Base-by-base conservation (phyloP, 2,329 filamentous ascomycete genomes). In the Exophiala xenobiotica region DNA sequence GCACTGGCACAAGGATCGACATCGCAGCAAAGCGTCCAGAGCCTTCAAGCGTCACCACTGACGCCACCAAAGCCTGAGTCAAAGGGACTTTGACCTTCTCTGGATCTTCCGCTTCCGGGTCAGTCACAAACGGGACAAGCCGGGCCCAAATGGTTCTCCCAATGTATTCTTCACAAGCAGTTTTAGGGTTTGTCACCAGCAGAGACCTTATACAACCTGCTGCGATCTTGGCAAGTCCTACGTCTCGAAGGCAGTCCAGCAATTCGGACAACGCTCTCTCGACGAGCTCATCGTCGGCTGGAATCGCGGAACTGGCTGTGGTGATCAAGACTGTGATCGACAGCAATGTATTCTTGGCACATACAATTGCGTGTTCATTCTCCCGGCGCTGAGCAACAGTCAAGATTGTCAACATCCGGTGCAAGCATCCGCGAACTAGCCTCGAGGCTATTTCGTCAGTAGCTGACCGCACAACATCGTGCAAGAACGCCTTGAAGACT, bases 311-410 rank as follows among this genome's bases (percentile, higher is more conserved):
- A 53, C 83, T 79, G 5, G 88, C 87, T 33, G 86, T 86, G 6
- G 90, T 96, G 54, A 99, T 84, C 6, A 99, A 79, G 53, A 99
- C 87, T 0, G 93, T 96, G 40, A 87, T 86, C 1, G 90, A 89
- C 41, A 99, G 77, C 4, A 99, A 80, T 3, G 87, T 88, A 65
- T 97, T 99, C 75, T 95, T 96, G 64, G 96, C 92, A 67, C 90
- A 95, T 1, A 86, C 77, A 19, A 99, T 76, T 2, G 90, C 90
- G 4, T 86, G 84, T 16, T 91, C 84, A 3, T 77, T 80, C 57
- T 77, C 76, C 26, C 76, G 71, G 24, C 75, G 70, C 61, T 78
- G 73, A 14, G 74, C 73, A 33, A 74, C 67, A 6, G 69, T 69
- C 38, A 77, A 67, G 47, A 95, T 93, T 14, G 86, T 82, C 19